Base-by-base conservation (phyloP, 345 rosid species). In the Trapa bicornis region DNA sequence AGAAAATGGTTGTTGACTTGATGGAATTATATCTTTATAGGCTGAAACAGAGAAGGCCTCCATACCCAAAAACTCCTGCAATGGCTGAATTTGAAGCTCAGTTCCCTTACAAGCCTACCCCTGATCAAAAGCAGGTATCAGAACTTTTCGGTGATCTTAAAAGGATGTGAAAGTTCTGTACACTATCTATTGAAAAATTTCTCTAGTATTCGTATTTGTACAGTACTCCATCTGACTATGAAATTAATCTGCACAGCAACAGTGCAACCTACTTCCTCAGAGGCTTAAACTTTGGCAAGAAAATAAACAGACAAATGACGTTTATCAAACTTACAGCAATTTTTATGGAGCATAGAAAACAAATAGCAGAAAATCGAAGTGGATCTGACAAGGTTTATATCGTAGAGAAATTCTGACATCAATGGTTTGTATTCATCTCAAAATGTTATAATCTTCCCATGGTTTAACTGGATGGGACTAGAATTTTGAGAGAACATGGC, bases 1-100 rank as follows among this genome's bases (percentile, higher is more conserved):
- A 93, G 81, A 93, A 88, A 78, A 93, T 93, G 98, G 96, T 90
- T 65, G 97, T 93, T 67, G 96, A 90, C 83, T 81, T 93, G 76
- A 90, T 90, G 98, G 98, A 93, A 82, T 80, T 93, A 35, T 93
- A 93, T 80, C 80, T 93, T 68, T 92, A 89, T 67, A 84, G 98
- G 77, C 83, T 93, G 71, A 82, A 83, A 81, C 98, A 90, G 78
- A 90, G 74, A 77, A 81, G 98, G 72, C 82, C 82, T 61, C 92
- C 96, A 47, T 87, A 87, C 74, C 90, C 97, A 6, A 87, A 84
- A 75, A 80, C 68, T 69, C 82, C 90, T 73, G 74, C 75, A 72
- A 78, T 87, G 84, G 82, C 84, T 77, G 92, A 79, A 67, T 93
- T 93, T 73, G 67, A 71, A 8, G 80, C 84, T 68, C 83, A 82